A percentile compares a stretch with the other conserved stretches of the same genome.
Evolutionary conservation across 2,329 filamentous ascomycete genomes (phyloP).

Genomic region (Paracamarosporium sp.): DNA sequence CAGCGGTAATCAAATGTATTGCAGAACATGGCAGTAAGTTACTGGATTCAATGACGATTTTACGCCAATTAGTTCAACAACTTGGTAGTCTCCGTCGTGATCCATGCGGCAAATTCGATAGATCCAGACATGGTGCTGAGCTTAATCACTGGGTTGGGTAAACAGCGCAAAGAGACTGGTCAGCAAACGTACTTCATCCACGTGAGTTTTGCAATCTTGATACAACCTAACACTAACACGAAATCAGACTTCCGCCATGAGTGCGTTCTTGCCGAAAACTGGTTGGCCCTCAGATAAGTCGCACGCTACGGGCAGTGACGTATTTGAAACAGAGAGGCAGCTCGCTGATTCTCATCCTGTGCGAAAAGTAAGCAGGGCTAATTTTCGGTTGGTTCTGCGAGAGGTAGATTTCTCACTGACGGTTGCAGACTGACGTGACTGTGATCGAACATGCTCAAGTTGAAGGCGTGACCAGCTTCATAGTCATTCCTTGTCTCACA

Average conservation of each 20-base stretch:
- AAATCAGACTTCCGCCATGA: not conserved
- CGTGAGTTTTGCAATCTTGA: not conserved
- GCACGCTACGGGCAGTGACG: not conserved
- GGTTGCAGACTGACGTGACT: slow-evolving; percentile 1
- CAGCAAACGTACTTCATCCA: not conserved
- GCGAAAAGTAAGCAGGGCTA: not conserved
- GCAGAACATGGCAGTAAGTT: not conserved
- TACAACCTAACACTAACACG: not conserved
- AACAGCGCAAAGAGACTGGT: not conserved
- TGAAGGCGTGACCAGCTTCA: slow-evolving; percentile 3
- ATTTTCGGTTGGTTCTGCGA: too few relatives aligned
- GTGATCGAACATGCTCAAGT: slow-evolving; percentile 8
- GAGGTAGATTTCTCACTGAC: not conserved
- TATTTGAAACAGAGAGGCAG: slow-evolving; percentile 9
- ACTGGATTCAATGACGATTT: not conserved
- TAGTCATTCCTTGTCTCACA: slow-evolving; percentile 1
- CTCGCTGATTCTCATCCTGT: slow-evolving; percentile 6
- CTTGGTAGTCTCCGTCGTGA: not conserved
- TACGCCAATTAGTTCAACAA: not conserved
- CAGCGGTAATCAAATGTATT: not conserved
- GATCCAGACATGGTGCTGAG: not conserved
- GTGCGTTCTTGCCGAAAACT: not conserved
- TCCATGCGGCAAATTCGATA: not conserved
- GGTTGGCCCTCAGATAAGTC: slow-evolving; percentile 3
- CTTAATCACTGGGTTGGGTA: not conserved